phyloP scores from a whole-genome alignment of 2,329 filamentous ascomycete species.

The Byssoonygena ceratinophila region DNA sequence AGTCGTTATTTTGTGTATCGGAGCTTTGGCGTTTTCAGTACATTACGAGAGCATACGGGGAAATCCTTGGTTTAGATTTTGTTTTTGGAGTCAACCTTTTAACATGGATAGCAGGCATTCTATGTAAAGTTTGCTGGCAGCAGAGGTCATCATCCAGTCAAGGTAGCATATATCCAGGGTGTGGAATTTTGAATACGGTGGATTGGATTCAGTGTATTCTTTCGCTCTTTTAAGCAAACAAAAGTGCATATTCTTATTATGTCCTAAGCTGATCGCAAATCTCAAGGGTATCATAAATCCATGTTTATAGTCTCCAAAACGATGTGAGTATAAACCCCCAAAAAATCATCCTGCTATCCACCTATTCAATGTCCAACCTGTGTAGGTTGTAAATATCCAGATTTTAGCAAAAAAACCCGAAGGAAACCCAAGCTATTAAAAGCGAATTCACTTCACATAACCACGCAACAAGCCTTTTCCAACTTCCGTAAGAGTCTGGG shows the following conservation, averaged over 20 bases:
- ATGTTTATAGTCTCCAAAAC: neutral
- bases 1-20: neutral
- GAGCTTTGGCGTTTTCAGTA: neutral
- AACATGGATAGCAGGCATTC: neutral
- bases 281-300: neutral
- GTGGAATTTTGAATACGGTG: neutral
- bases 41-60: neutral
- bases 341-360: neutral
- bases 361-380: neutral
- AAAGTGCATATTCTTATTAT: neutral
- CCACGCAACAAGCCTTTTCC: conserved; percentile 58
- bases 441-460: conserved; percentile 50
- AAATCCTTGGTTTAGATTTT: neutral
- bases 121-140: neutral
- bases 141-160: neutral
- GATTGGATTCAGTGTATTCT: neutral
- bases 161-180: neutral
- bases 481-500: conserved; percentile 53
- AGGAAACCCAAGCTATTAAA: neutral
- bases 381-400: neutral
- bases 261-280: neutral
- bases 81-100: neutral
- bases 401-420: neutral
- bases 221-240: too few relatives aligned
- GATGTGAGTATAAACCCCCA: neutral